Evolutionary conservation across 805 yeast genomes (phyloP).

Genomic region (Teunomyces stri): DNA sequence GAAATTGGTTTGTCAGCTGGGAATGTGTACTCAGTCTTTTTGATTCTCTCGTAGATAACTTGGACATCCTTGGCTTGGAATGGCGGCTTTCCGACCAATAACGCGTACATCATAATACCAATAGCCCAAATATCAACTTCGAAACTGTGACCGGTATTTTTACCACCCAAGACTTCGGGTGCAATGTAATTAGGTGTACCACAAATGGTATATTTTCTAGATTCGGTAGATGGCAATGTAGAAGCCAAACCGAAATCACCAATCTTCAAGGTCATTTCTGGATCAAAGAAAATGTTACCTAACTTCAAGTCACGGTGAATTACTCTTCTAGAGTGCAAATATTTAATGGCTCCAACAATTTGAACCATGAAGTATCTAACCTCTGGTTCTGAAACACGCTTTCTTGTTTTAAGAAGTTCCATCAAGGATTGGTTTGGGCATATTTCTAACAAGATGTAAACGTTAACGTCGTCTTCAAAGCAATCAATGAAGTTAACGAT

Average conservation of each 20-base stretch:
- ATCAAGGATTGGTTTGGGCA: constrained; percentile 93
- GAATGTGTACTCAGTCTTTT: constrained; percentile 72
- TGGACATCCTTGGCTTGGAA: constrained; percentile 95
- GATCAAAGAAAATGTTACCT: constrained; percentile 93
- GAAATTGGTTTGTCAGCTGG: constrained; percentile 72
- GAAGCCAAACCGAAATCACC: constrained; percentile 99
- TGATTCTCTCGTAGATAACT: constrained; percentile 88
- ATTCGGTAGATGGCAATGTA: constrained; percentile 63
- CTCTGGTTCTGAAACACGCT: constrained; percentile 85
- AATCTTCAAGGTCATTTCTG: constrained; percentile 88
- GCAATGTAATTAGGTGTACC: constrained; percentile 99
- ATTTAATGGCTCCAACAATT: constrained; percentile 89
- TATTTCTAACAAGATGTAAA: constrained; percentile 87
- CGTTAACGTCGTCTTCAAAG: constrained; percentile 94
- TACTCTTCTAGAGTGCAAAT: constrained; percentile 87
- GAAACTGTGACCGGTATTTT: constrained; percentile 82
- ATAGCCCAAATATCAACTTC: constrained; percentile 98
- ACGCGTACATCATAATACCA: constrained; percentile 94
- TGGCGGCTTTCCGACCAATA: constrained; percentile 93
- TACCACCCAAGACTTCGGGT: constrained; percentile 93
- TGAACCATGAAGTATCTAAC: constrained; percentile 88
- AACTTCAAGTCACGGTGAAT: constrained; percentile 94
- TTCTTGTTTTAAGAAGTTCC: constrained; percentile 86
- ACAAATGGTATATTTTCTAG: constrained; percentile 89
- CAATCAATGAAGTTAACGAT: constrained; percentile 93